Evolutionary conservation across 2,329 filamentous ascomycete species (phyloP), one percentile per base, ranked within the genome.

Genomic region (Cercospora canescens): DNA sequence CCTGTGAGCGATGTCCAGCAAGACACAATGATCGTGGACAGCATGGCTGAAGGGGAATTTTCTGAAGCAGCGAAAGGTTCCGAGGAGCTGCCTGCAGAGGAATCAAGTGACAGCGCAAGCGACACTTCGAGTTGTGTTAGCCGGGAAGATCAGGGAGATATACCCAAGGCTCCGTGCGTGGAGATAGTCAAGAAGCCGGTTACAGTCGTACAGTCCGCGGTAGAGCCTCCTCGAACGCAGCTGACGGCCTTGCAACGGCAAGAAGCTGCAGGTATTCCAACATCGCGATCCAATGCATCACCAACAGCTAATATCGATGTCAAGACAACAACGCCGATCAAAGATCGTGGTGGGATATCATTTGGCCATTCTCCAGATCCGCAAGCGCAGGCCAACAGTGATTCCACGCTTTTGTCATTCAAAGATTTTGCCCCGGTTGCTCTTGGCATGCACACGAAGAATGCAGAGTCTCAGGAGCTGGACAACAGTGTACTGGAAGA

Each of bases 291-390:
- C 57, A 35, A 37, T 18, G n/a, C 62, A 34, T 63, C 60, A 26
- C 12, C 41, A 35, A 26, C 39, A 39, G 64, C 64, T 62, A 63
- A 66, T 24, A 32, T 60, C 41, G 35, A 32, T n/a, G 16, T 61
- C 35, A 63, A 66, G 64, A 63, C 41, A 37, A 57, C 34, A 63
- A 35, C 21, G 39, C 9, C 61, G 26, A 57, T 50, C 56, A 54
- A 48, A 41, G 61, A 63, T 63, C 61, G 26, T 63, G 61, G 61
- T 63, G 61, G 61, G 52, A 32, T 26, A 26, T 21, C 24, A 30
- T 63, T 52, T 63, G 61, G 61, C 61, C 61, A 32, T 63, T 56
- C 37, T 48, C 61, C 11, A 41, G 52, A 30, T 62, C 60, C 16
- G 32, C 58, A 34, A 52, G 37, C 41, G 28, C 59, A 54, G 35